Evolutionary conservation across 139 green algal genomes (phyloP).

Genomic region (Choricystis sp.): DNA sequence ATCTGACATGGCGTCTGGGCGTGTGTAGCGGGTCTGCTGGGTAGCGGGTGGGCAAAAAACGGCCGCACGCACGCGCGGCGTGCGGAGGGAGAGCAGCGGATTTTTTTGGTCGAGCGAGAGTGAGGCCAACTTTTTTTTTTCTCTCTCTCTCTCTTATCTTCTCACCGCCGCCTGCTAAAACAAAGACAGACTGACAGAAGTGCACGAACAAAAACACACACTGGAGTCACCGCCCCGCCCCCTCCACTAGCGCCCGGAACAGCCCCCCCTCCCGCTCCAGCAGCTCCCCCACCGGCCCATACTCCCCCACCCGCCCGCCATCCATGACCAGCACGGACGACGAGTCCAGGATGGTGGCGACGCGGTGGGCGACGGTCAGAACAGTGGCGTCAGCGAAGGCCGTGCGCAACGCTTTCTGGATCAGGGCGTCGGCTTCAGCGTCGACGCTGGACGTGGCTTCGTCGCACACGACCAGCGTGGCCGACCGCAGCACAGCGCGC

Average conservation of each 20-base stretch:
- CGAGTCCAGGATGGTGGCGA: conserved; percentile 68
- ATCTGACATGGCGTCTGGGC: conserved; percentile 2
- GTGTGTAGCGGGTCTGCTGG: neutral
- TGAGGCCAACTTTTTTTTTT: too few species aligned
- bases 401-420: conserved; percentile 65
- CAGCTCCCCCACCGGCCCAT: conserved; percentile 16
- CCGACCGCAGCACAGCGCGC: conserved; percentile 57
- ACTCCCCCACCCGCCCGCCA: conserved; percentile 36
- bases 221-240: too few species aligned
- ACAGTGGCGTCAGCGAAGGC: conserved; percentile 66
- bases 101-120: too few species aligned
- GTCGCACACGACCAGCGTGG: neutral
- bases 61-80: too few species aligned
- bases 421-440: conserved; percentile 61
- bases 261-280: conserved; percentile 6
- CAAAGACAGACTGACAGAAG: too few species aligned
- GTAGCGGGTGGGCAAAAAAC: neutral
- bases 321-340: conserved; percentile 38
- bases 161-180: too few species aligned
- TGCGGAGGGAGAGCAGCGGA: too few species aligned
- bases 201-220: too few species aligned
- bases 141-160: too few species aligned
- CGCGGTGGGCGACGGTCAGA: conserved; percentile 43
- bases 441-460: conserved; percentile 39
- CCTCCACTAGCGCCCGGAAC: neutral